Base-by-base conservation (phyloP, 2,329 filamentous ascomycete genomes). In the Bipolaris victoriae region DNA sequence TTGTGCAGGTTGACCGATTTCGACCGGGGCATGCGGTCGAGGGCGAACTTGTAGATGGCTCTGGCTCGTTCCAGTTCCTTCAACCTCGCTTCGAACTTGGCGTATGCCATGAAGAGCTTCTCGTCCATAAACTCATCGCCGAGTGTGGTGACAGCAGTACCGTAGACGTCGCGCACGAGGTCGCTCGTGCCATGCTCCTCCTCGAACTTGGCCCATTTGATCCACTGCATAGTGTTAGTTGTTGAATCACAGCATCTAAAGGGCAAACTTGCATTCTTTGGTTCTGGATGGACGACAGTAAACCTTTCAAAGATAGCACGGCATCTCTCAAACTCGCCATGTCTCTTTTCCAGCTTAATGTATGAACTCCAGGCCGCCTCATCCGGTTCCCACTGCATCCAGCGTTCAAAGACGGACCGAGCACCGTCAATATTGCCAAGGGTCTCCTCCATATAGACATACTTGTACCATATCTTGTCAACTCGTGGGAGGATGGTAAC, bases 391-490 rank as follows among this genome's bases (percentile, higher is more conserved):
- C 95, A 99, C 61, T 90, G 89, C 90, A 99, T 94, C 95, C 95
- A 99, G 44, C 95, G 85, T 79, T 99, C 95, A 74, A 98, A 99
- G 0, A 98, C 91, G 68, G 97, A 91, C 57, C 95, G 84, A 2
- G 92, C 96, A 35, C 94, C 95, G 3, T 93, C 88, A 47, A 99
- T 88, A 70, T 99, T 97, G 6, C 92, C 92, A 52, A 99, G 84
- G 79, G 94, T 98, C 83, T 99, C 95, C 80, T 98, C 94, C 90
- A 97, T 96, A 76, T 96, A 97, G 24, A 96, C 92, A 81, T 97
- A 99, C 77, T 98, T 98, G 82, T 97, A 99, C 95, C 95, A 99
- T 33, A 99, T 81, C 82, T 98, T 98, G 76, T 98, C 92, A 39
- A 98, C 86, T 55, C 95, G 84, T 5, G 95, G 95, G 37, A 97